These are phyloP conservation scores for Seiridium unicorne DNA, from an alignment of 2,329 filamentous ascomycete species.

Conservation along the genomic window DNA sequence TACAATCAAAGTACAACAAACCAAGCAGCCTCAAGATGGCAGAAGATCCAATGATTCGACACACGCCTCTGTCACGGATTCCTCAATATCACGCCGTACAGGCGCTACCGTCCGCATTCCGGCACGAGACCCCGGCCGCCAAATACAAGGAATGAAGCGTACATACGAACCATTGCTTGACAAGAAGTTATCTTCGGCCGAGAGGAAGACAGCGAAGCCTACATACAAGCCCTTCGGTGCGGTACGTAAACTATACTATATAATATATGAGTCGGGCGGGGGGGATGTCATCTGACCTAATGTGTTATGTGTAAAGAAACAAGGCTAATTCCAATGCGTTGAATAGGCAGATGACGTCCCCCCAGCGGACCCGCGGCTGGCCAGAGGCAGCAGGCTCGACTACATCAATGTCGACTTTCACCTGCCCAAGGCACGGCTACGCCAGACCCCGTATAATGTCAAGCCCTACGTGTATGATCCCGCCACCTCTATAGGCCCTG, in stretches of 20 bases:
- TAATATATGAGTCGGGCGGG: conserved; percentile 35
- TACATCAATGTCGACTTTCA: conserved; percentile 71
- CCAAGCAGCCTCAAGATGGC: conserved; percentile 47
- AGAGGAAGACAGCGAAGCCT: conserved; percentile 58
- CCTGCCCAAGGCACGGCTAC: conserved; percentile 69
- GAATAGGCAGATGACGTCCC: conserved; percentile 76
- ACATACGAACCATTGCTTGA: conserved; percentile 55
- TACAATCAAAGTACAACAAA: conserved; percentile 40
- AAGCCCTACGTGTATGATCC: conserved; percentile 80
- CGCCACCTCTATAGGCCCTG: conserved; percentile 81
- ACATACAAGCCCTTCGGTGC: conserved; percentile 63
- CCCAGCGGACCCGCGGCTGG: conserved; percentile 79
- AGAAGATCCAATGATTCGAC: conserved; percentile 33
- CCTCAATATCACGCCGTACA: conserved; percentile 21
- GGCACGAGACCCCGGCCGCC: conserved; percentile 55
- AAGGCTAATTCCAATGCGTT: conserved; percentile 55
- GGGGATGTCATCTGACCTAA: conserved; percentile 62
- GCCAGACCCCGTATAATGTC: conserved; percentile 73
- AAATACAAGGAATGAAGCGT: conserved; percentile 56
- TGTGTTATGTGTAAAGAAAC: conserved; percentile 32
- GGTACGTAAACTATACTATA: conserved; percentile 58
- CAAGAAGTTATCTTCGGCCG: conserved; percentile 44
- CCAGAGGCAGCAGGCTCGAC: conserved; percentile 61
- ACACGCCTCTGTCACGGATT: conserved; percentile 25
- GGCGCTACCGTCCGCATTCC: conserved; percentile 41